Base-by-base conservation (phyloP, 352 stramenopile species). In the Phytophthora crassamura region DNA sequence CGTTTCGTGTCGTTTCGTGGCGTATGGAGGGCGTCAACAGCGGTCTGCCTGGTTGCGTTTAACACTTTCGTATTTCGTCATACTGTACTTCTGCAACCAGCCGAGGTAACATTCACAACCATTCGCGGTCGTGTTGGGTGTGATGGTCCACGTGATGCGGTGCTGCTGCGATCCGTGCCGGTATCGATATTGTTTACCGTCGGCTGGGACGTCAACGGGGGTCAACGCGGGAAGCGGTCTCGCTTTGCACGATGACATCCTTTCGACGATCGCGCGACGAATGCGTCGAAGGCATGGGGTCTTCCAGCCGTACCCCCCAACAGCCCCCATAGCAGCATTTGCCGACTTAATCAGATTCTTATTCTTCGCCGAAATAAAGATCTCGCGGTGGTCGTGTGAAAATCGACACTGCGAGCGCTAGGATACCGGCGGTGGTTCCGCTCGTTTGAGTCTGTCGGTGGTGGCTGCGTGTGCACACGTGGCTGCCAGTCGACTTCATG, bases 321-420 rank as follows among this genome's bases (percentile, higher is more conserved):
- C n/a, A n/a, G n/a, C n/a, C n/a, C n/a, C n/a, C n/a, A n/a, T n/a
- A n/a, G n/a, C n/a, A n/a, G n/a, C n/a, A n/a, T 28, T 28, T 22
- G 15, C 45, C 46, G 45, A 64, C 61, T 69, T 45, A 64, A 65
- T 56, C 41, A 62, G 52, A 66, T 56, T 33, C 40, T 49, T 55
- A 48, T 63, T 62, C 42, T 30, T 5, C 34, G 48, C 34, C n/a
- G n/a, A 25, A 59, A 52, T 40, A 11, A 50, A 35, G 36, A 48
- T 64, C 42, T 64, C 51, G 39, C 16, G 48, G 48, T 59, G 33
- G 40, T 60, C 36, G 48, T 36, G 41, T 10, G n/a, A n/a, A 32
- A 43, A 41, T 48, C 20, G n/a, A 18, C n/a, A 15, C 6, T 16
- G 15, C 15, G 15, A 9, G 8, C 30, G 9, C 41, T 46, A n/a